Evolutionary conservation across 2,329 filamentous ascomycete genomes (phyloP).

Genomic region (Venturia carpophila): DNA sequence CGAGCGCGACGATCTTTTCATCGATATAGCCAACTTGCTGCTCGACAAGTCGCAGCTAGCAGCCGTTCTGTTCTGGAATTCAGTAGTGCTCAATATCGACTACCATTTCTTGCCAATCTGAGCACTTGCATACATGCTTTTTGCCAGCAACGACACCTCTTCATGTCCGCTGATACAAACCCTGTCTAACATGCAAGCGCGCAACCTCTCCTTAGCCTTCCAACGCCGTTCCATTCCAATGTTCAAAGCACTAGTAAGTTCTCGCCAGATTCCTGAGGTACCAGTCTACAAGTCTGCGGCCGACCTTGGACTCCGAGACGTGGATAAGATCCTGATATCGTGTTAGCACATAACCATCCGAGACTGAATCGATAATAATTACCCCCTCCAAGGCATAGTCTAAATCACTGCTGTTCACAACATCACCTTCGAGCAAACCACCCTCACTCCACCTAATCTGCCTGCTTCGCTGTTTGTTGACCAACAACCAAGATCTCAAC

Average conservation of each 20-base stretch:
- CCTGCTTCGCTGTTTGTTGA: conserved; percentile 98
- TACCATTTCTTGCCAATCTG: not conserved
- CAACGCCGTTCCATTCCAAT: conserved; percentile 5
- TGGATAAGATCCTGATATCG: conserved; percentile 76
- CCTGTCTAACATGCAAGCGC: not conserved
- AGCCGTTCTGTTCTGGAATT: not conserved
- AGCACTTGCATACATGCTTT: not conserved
- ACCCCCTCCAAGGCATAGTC: conserved; percentile 95
- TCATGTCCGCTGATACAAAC: not conserved
- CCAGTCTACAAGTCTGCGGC: conserved; percentile 95
- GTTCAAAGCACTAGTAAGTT: conserved; percentile 59
- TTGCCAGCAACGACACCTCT: not conserved
- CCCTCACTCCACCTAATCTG: conserved; percentile 92
- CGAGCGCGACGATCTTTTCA: no score
- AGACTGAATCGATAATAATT: conserved; percentile 37
- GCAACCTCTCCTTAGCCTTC: conserved; percentile 1
- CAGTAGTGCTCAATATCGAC: not conserved
- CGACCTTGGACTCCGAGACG: conserved; percentile 97
- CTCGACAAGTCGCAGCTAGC: not conserved
- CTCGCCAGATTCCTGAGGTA: conserved; percentile 94
- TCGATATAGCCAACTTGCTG: no score
- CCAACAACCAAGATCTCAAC: conserved; percentile 83
- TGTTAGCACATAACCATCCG: conserved; percentile 23
- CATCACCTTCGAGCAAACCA: conserved; percentile 82
- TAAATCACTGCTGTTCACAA: conserved; percentile 87